These are phyloP conservation scores for Populus pruinosa DNA, from an alignment of 345 rosid genomes.

Conservation along the genomic window DNA sequence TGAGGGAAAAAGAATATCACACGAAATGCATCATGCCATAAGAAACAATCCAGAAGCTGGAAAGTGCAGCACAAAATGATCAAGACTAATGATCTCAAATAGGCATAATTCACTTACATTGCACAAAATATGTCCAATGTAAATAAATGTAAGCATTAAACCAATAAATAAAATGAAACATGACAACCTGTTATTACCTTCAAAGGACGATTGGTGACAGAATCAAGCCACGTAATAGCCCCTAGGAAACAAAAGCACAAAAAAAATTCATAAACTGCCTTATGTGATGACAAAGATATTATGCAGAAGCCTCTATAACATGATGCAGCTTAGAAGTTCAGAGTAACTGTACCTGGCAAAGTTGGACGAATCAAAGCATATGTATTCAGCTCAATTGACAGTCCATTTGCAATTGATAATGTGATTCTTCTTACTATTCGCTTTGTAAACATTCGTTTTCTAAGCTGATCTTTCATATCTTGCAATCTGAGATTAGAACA, in stretches of 20 bases:
- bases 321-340: not conserved
- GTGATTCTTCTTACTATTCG: slow-evolving; percentile 63
- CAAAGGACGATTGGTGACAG: slow-evolving; percentile 80
- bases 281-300: not conserved
- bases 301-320: not conserved
- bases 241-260: slow-evolving; percentile 35
- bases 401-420: slow-evolving; percentile 49
- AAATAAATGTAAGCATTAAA: not conserved
- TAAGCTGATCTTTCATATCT: slow-evolving; percentile 86
- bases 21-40: not conserved
- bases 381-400: slow-evolving; percentile 73
- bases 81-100: not conserved
- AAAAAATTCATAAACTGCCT: slow-evolving; percentile 5
- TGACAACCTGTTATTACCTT: slow-evolving; percentile 46
- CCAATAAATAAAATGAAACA: not conserved
- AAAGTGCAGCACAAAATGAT: not conserved
- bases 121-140: not conserved
- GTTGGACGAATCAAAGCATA: slow-evolving; percentile 88
- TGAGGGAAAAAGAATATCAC: not conserved
- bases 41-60: not conserved
- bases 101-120: not conserved
- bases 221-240: slow-evolving; percentile 85
- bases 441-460: slow-evolving; percentile 78
- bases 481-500: slow-evolving; percentile 55
- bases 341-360: slow-evolving; percentile 48